Percentiles rank a stretch among this genome's conserved stretches.
Evolutionary conservation across 768 basidiomycete genomes (phyloP).

Genomic region (Amanita subjunquillea): DNA sequence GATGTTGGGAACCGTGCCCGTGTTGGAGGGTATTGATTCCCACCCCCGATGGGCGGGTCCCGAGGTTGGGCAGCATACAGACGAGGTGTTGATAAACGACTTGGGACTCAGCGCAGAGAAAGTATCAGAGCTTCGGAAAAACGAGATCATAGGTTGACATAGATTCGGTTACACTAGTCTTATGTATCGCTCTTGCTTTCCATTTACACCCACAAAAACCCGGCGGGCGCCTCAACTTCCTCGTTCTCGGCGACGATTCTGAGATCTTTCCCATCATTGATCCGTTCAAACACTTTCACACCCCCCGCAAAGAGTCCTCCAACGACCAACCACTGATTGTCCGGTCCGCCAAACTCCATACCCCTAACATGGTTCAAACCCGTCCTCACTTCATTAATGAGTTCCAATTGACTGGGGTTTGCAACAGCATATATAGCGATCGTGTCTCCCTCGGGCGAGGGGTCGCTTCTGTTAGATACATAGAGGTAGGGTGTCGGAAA

Average conservation of each 20-base stretch:
- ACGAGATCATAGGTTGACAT: constrained; percentile 31
- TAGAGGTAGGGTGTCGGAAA: constrained; percentile 57
- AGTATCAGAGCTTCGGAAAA: constrained; percentile 25
- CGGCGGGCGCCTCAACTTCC: constrained; percentile 34
- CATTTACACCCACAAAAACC: constrained; percentile 40
- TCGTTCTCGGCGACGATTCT: constrained; percentile 39
- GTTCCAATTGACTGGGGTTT: constrained; percentile 22
- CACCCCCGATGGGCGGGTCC: constrained; percentile 63
- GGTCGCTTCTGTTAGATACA: constrained; percentile 68
- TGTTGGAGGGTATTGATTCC: constrained; percentile 47
- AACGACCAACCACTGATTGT: constrained; percentile 51
- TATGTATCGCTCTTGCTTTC: neutral
- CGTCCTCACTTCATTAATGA: constrained; percentile 54
- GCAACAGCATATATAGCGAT: constrained; percentile 59
- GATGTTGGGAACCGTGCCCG: constrained; percentile 56
- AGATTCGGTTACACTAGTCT: neutral
- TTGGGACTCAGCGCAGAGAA: constrained; percentile 28
- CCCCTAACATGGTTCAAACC: constrained; percentile 64
- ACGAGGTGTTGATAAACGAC: constrained; percentile 33
- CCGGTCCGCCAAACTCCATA: constrained; percentile 53
- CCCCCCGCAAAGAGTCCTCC: constrained; percentile 59
- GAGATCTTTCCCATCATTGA: constrained; percentile 46
- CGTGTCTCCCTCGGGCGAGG: constrained; percentile 57
- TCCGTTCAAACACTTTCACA: constrained; percentile 60
- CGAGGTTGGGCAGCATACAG: constrained; percentile 51